Conservation (phyloP, 805 yeast species). For the Yamadazyma scolyti region DNA sequence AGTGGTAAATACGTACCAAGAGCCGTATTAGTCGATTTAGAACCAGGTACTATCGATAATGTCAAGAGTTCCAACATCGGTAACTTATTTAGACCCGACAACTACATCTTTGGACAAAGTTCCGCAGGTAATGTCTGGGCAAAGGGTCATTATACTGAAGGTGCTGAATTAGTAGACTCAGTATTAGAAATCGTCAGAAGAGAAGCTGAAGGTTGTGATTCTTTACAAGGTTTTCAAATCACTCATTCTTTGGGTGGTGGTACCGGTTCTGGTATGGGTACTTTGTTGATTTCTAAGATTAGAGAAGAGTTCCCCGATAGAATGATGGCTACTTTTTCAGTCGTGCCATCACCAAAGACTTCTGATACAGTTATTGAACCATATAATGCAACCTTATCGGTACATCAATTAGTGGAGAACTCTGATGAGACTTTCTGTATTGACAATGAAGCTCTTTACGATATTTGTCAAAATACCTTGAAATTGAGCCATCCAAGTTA, state of each 20-base stretch:
- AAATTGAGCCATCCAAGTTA: constrained; percentile 77
- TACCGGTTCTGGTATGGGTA: constrained; percentile 97
- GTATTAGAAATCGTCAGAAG: constrained; percentile 88
- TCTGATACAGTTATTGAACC: constrained; percentile 95
- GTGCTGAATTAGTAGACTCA: constrained; percentile 88
- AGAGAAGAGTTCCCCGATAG: constrained; percentile 93
- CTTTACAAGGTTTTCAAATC: constrained; percentile 92
- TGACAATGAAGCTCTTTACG: constrained; percentile 90
- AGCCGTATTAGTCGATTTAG: constrained; percentile 87
- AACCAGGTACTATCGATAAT: constrained; percentile 89
- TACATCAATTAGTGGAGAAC: constrained; percentile 87
- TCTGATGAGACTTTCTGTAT: constrained; percentile 93
- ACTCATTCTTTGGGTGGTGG: constrained; percentile 64
- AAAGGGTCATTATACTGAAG: constrained; percentile 94
- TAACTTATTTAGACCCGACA: constrained; percentile 87
- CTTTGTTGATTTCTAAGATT: constrained; percentile 76
- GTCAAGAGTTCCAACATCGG: constrained; percentile 81
- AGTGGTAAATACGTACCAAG: constrained; percentile 91
- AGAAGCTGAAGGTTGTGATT: constrained; percentile 91
- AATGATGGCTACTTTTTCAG: constrained; percentile 95
- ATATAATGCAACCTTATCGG: constrained; percentile 86
- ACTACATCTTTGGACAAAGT: constrained; percentile 82
- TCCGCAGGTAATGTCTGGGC: constrained; percentile 98
- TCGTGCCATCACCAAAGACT: constrained; percentile 86
- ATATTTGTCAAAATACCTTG: constrained; percentile 82